Evolutionary conservation across 2,329 filamentous ascomycete species (phyloP).

Genomic region (Fragosphaeria purpurea): DNA sequence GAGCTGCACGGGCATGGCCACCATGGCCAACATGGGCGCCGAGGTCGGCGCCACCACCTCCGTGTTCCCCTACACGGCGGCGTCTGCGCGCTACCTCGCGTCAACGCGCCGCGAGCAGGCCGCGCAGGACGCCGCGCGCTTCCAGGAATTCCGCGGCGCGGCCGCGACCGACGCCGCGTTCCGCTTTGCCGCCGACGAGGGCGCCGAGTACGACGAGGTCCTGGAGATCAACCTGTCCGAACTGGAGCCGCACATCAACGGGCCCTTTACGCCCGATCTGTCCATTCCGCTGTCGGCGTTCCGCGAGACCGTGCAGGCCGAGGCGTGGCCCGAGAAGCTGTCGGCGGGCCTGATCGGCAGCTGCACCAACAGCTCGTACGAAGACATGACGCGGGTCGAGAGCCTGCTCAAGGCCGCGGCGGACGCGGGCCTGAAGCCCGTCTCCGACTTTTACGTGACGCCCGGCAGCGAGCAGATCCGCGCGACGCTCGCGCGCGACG

Average conservation of each 20-base stretch:
- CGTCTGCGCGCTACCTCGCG: constrained; percentile 75
- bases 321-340: constrained; percentile 84
- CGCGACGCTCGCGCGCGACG: constrained; percentile 82
- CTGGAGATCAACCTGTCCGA: constrained; percentile 84
- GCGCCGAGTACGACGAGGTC: constrained; percentile 79
- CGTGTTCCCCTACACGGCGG: constrained; percentile 82
- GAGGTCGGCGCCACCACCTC: constrained; percentile 95
- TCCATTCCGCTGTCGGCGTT: constrained; percentile 88
- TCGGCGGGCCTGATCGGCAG: constrained; percentile 92
- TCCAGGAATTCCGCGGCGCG: constrained; percentile 40
- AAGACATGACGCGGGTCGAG: constrained; percentile 96
- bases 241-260: constrained; percentile 93
- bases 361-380: constrained; percentile 97
- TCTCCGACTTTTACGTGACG: constrained; percentile 88
- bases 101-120: constrained; percentile 71
- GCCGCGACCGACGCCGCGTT: constrained; percentile 37
- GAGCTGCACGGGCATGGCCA: constrained; percentile 88
- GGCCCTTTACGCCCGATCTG: constrained; percentile 90
- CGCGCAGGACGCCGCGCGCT: constrained; percentile 54
- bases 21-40: constrained; percentile 75
- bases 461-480: constrained; percentile 95
- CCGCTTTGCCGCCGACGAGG: constrained; percentile 67
- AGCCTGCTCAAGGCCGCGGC: constrained; percentile 85
- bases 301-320: constrained; percentile 69
- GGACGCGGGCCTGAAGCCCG: constrained; percentile 80